These are phyloP conservation scores for Pezicula carpinea DNA, from an alignment of 2,329 filamentous ascomycete genomes.

Conservation along the genomic window DNA sequence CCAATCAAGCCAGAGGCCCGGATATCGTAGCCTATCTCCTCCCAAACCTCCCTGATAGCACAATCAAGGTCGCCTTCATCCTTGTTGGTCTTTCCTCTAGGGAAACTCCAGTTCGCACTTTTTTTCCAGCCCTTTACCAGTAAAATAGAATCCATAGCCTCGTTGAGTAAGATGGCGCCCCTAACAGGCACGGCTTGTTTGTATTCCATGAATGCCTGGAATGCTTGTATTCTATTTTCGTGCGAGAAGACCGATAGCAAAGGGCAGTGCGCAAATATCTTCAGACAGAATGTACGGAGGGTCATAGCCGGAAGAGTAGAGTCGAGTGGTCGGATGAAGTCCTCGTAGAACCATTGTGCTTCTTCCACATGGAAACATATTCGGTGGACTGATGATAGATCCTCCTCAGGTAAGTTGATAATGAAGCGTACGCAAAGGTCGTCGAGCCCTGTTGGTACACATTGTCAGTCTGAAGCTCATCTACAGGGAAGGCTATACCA, in stretches of 20 bases:
- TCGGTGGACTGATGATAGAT: conserved; percentile 82
- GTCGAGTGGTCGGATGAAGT: conserved; percentile 91
- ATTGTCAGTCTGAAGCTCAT: conserved; percentile 13
- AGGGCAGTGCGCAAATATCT: conserved; percentile 92
- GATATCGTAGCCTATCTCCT: conserved; percentile 91
- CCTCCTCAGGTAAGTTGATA: conserved; percentile 89
- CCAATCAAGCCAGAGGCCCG: conserved; percentile 70
- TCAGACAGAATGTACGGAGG: conserved; percentile 78
- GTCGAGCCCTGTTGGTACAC: conserved; percentile 69
- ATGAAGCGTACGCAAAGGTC: conserved; percentile 97
- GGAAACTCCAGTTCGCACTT: conserved; percentile 92
- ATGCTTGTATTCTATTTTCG: conserved; percentile 75
- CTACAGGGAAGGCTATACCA: neutral
- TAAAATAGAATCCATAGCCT: conserved; percentile 89
- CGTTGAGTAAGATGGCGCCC: conserved; percentile 88
- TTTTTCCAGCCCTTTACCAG: conserved; percentile 99
- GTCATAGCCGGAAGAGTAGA: conserved; percentile 79
- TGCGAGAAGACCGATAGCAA: conserved; percentile 76
- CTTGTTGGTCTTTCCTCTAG: conserved; percentile 96
- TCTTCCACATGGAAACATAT: conserved; percentile 99
- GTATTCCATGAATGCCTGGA: conserved; percentile 88
- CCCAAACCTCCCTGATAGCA: conserved; percentile 88
- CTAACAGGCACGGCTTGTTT: conserved; percentile 92
- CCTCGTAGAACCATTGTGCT: conserved; percentile 99
- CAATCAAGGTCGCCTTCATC: conserved; percentile 92